A percentile compares a stretch with the other conserved stretches of the same genome.
phyloP scores from a whole-genome alignment of 257 asterid genomes.

The Solanum dulcamara region DNA sequence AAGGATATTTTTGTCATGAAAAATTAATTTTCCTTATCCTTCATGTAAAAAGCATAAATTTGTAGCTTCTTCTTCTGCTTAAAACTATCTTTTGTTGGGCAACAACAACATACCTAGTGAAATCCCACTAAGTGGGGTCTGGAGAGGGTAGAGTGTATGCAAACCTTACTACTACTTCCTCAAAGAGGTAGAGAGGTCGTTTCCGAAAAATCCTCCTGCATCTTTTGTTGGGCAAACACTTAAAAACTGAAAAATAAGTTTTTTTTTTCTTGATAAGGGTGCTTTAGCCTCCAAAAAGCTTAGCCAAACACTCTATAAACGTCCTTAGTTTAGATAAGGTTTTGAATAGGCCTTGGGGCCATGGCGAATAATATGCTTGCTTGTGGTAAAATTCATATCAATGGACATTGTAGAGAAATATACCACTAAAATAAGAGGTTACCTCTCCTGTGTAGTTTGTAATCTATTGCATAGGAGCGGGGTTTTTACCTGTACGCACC shows the following conservation, averaged over 20 bases:
- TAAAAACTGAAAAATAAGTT: neutral
- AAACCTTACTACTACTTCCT: no score
- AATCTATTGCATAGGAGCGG: no score
- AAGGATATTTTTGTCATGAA: neutral
- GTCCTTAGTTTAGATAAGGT: neutral
- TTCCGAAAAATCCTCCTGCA: no score
- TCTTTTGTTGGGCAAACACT: neutral
- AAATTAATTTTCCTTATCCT: neutral
- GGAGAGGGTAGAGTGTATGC: no score
- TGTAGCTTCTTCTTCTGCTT: neutral
- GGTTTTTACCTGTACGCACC: no score
- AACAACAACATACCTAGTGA: no score
- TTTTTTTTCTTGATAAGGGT: neutral
- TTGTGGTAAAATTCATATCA: neutral
- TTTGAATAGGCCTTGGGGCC: neutral
- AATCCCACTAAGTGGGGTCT: no score
- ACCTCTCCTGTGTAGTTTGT: no score
- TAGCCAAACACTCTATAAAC: neutral
- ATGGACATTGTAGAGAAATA: neutral
- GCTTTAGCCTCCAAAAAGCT: neutral
- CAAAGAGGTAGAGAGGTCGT: no score
- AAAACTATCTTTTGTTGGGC: neutral
- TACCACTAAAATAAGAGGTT: neutral
- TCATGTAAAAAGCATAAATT: neutral
- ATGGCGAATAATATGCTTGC: neutral